A percentile compares a stretch with the other conserved stretches of the same genome.
Conservation (phyloP, 2,329 filamentous ascomycete genomes). For the Paecilomyces sp. region DNA sequence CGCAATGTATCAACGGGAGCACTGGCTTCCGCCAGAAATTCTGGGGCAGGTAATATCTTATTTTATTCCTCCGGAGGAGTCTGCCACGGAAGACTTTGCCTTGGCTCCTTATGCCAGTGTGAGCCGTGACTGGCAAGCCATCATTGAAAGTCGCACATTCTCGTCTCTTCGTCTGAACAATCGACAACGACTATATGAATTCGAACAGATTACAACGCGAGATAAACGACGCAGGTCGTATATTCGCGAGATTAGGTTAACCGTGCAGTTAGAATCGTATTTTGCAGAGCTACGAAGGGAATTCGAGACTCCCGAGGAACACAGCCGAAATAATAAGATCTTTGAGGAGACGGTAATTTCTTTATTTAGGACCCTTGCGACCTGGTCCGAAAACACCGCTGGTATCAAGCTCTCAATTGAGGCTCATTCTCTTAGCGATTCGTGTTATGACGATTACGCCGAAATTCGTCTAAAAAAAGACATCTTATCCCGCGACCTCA, state of each 20-base stretch:
- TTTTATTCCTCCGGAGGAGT: neutral
- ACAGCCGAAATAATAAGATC: slow-evolving; percentile 1
- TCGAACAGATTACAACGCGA: neutral
- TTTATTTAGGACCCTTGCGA: neutral
- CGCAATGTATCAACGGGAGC: too few species aligned
- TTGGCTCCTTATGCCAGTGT: neutral
- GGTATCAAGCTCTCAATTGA: slow-evolving; percentile 1
- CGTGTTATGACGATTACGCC: neutral
- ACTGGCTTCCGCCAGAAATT: neutral
- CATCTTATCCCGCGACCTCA: neutral
- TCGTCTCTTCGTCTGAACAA: neutral
- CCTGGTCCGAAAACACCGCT: neutral
- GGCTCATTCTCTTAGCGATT: neutral
- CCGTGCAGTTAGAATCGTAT: neutral
- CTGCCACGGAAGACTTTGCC: neutral
- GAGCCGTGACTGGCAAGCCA: neutral
- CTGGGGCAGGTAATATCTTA: neutral
- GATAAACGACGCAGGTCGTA: neutral
- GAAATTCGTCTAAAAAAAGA: neutral
- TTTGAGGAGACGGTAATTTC: neutral
- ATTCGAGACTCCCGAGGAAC: slow-evolving; percentile 1
- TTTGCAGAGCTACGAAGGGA: neutral
- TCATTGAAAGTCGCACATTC: neutral
- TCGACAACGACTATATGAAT: neutral
- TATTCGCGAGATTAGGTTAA: neutral